These are phyloP conservation scores for Penicillium sp. DNA, from an alignment of 2,329 filamentous ascomycete species.

Conservation along the genomic window DNA sequence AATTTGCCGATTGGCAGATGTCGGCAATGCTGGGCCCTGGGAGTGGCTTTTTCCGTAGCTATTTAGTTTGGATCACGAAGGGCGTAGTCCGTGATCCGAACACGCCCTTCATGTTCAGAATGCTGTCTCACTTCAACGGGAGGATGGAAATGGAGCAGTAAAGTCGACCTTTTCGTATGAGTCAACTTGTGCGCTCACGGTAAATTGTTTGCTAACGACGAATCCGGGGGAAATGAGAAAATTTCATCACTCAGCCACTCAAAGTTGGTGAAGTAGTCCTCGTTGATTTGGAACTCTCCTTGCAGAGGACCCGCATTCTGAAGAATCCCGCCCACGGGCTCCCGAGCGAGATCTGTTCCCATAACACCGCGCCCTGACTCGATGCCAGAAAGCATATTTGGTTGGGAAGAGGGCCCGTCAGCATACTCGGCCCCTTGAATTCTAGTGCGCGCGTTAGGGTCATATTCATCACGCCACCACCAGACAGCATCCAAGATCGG, in stretches of 20 bases:
- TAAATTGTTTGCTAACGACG: conserved; percentile 19
- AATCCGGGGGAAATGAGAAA: conserved; percentile 26
- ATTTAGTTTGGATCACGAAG: neutral
- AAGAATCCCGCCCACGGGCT: conserved; percentile 1
- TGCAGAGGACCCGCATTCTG: conserved; percentile 13
- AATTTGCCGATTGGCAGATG: neutral
- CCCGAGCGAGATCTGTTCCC: conserved; percentile 5
- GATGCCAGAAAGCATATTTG: neutral
- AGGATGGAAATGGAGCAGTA: neutral
- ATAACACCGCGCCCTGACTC: conserved; percentile 14
- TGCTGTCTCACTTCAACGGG: too few species aligned
- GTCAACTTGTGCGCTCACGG: conserved; percentile 5
- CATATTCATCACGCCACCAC: conserved; percentile 48
- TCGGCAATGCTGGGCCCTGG: neutral
- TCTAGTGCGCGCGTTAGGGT: conserved; percentile 25
- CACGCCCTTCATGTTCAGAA: neutral
- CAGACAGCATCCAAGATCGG: conserved; percentile 42
- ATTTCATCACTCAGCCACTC: conserved; percentile 41
- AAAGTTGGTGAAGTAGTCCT: conserved; percentile 41
- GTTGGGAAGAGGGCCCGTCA: conserved; percentile 17
- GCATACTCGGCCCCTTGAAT: conserved; percentile 12
- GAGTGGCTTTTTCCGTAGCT: too few species aligned
- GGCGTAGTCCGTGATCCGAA: neutral
- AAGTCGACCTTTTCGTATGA: neutral
- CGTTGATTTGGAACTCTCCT: conserved; percentile 33